These are phyloP conservation scores for Yamadazyma triangularis DNA, from an alignment of 1,139 yeast species.

Conservation along the genomic window DNA sequence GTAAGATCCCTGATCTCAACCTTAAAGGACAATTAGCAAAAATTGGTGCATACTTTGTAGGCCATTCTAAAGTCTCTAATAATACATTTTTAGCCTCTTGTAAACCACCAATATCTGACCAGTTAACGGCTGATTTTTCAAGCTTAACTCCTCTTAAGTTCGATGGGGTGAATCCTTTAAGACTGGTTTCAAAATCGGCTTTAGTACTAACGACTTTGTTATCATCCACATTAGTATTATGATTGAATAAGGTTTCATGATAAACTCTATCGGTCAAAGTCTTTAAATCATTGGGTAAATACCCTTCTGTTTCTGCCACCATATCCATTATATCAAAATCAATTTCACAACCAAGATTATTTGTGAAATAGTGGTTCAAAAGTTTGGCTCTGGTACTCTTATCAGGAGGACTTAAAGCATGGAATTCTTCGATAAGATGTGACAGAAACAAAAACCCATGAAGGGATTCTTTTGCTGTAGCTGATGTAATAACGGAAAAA, in stretches of 20 bases:
- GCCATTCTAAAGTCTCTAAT: slow-evolving; percentile 94
- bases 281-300: slow-evolving; percentile 76
- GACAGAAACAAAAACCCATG: slow-evolving; percentile 60
- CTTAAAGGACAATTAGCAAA: slow-evolving; percentile 85
- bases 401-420: slow-evolving; percentile 65
- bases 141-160: slow-evolving; percentile 82
- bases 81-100: slow-evolving; percentile 69
- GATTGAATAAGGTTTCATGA: slow-evolving; percentile 54
- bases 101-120: slow-evolving; percentile 92
- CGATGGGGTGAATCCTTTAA: slow-evolving; percentile 71
- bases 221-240: slow-evolving; percentile 10
- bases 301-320: slow-evolving; percentile 83
- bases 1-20: slow-evolving; percentile 79
- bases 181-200: slow-evolving; percentile 50
- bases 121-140: slow-evolving; percentile 68
- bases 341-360: slow-evolving; percentile 25
- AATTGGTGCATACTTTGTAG: slow-evolving; percentile 91
- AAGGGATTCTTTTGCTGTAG: slow-evolving; percentile 61
- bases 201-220: slow-evolving; percentile 16
- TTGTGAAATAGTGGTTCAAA: slow-evolving; percentile 41
- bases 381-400: slow-evolving; percentile 56
- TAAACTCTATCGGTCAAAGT: slow-evolving; percentile 69
- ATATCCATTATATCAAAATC: slow-evolving; percentile 63
- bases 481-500: slow-evolving; percentile 52
- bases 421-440: slow-evolving; percentile 65